A percentile compares a stretch with the other conserved stretches of the same genome.
Evolutionary conservation across 495 filamentous ascomycete species (phyloP).

Genomic region (Xylaria scruposa): DNA sequence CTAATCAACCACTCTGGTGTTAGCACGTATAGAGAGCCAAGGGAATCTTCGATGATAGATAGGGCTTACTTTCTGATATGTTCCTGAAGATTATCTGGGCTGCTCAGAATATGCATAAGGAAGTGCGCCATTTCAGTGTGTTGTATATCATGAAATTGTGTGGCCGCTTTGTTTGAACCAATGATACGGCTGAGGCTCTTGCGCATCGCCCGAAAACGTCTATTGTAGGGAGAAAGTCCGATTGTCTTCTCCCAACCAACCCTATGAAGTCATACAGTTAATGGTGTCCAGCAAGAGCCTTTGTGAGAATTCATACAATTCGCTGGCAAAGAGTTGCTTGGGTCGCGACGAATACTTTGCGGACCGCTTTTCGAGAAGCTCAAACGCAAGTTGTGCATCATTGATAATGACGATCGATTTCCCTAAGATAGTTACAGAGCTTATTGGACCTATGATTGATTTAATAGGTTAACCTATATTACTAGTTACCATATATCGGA

Average conservation of each 20-base stretch:
- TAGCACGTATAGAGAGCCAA: neutral
- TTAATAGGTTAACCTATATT: neutral
- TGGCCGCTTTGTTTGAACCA: constrained; percentile 41
- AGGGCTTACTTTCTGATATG: constrained; percentile 49
- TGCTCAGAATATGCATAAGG: constrained; percentile 49
- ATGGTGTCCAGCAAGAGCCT: neutral
- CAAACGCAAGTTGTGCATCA: constrained; percentile 48
- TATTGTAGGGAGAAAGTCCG: constrained; percentile 46
- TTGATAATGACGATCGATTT: constrained; percentile 58
- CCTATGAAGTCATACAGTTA: constrained; percentile 22
- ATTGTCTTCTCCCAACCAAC: constrained; percentile 47
- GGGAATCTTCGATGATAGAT: neutral
- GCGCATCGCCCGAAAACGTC: constrained; percentile 49
- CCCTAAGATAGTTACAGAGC: constrained; percentile 57
- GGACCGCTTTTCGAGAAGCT: constrained; percentile 57
- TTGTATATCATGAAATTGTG: constrained; percentile 47
- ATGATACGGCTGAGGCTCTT: constrained; percentile 47
- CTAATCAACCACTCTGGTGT: constrained; percentile 11
- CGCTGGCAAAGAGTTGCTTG: constrained; percentile 43
- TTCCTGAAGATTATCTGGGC: constrained; percentile 43
- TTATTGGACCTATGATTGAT: constrained; percentile 51
- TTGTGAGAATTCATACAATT: constrained; percentile 44
- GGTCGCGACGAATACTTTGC: constrained; percentile 53
- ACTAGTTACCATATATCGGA: constrained; percentile 6
- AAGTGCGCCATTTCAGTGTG: constrained; percentile 51